Evolutionary conservation across 2,329 filamentous ascomycete species (phyloP).

Genomic region (Aureobasidium sp.): DNA sequence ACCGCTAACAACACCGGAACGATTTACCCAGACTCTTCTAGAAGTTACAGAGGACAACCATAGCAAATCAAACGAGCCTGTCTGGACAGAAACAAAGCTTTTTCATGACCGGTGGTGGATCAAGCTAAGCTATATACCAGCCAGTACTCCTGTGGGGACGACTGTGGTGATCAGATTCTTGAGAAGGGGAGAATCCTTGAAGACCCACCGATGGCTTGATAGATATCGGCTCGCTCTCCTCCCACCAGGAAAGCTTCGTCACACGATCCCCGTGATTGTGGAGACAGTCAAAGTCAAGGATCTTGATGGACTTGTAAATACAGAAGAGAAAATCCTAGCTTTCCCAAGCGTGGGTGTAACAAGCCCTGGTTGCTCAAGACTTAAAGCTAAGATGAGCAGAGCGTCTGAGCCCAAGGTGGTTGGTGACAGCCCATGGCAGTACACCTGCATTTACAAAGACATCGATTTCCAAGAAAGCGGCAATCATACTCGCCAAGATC

Average conservation of each 20-base stretch:
- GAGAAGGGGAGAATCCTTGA: constrained; percentile 24
- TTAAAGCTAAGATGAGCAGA: too few relatives aligned
- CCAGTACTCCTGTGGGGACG: constrained; percentile 18
- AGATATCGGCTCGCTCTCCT: background rate
- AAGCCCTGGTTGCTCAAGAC: constrained; percentile 6
- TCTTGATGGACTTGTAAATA: background rate
- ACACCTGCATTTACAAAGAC: constrained; percentile 24
- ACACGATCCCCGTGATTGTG: constrained; percentile 34
- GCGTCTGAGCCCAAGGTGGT: too few relatives aligned
- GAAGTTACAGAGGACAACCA: background rate
- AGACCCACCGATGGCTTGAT: background rate
- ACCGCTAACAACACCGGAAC: background rate
- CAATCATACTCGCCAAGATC: background rate
- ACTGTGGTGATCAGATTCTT: constrained; percentile 38
- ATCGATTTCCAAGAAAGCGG: constrained; percentile 18
- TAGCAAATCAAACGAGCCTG: background rate
- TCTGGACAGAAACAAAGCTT: constrained; percentile 27
- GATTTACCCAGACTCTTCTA: background rate
- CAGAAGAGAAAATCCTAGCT: constrained; percentile 22
- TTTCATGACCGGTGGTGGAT: constrained; percentile 55
- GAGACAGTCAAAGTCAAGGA: constrained; percentile 6
- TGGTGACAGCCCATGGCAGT: constrained; percentile 17
- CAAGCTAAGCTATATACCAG: constrained; percentile 32
- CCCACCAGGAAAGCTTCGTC: constrained; percentile 32
- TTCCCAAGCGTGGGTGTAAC: constrained; percentile 27